Conservation (phyloP, 2,329 filamentous ascomycete genomes). For the Fusarium dimerum region DNA sequence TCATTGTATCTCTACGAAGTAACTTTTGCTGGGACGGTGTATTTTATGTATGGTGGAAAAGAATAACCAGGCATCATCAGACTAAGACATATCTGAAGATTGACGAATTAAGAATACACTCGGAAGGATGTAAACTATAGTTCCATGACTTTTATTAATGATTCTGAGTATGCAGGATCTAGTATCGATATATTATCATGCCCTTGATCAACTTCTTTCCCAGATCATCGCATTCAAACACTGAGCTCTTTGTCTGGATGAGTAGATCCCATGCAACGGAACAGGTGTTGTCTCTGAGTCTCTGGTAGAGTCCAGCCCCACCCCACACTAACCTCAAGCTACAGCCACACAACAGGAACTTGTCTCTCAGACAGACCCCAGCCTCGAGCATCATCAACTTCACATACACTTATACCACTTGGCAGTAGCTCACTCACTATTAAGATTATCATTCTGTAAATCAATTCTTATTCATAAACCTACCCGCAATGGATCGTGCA, state of each 20-base stretch:
- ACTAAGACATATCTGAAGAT: background rate
- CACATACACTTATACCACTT: background rate
- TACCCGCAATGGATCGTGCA: slow-evolving; percentile 34
- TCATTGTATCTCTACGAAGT: background rate
- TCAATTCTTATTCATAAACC: background rate
- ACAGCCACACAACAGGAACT: slow-evolving; percentile 4
- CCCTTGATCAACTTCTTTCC: background rate
- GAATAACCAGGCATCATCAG: background rate
- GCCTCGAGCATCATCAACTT: slow-evolving; percentile 9
- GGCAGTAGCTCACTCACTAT: background rate
- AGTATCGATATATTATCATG: background rate
- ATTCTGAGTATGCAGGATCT: background rate
- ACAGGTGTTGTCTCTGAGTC: background rate
- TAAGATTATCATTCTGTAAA: background rate
- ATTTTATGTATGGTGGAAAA: background rate
- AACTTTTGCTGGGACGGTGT: background rate
- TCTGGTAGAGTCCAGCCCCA: slow-evolving; percentile 9
- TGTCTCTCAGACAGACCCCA: slow-evolving; percentile 5
- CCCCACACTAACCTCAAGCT: slow-evolving; percentile 19
- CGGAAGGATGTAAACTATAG: background rate
- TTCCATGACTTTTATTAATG: background rate
- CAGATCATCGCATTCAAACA: slow-evolving; percentile 10
- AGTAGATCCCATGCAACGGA: slow-evolving; percentile 17
- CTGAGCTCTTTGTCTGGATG: background rate
- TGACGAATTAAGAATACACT: background rate